These are phyloP conservation scores for Colletotrichum spinosum DNA, from an alignment of 2,329 filamentous ascomycete species.

Conservation along the genomic window DNA sequence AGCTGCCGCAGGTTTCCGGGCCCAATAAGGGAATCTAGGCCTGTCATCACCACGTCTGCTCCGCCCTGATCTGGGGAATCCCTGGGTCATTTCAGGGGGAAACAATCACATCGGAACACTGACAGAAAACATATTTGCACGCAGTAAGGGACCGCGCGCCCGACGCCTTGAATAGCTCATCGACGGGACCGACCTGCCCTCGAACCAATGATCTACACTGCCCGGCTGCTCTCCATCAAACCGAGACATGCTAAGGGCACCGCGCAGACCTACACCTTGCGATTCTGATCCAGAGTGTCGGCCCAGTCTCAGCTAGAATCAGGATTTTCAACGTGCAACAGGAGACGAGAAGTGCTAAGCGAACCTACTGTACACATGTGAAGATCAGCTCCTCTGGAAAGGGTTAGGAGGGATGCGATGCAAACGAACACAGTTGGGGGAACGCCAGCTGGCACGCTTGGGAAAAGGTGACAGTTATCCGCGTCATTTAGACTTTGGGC, in stretches of 20 bases:
- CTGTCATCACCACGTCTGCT: background rate
- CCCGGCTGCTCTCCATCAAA: slow-evolving; percentile 7
- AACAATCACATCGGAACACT: slow-evolving; percentile 11
- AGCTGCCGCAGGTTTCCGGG: background rate
- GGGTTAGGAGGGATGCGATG: no score
- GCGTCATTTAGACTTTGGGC: no score
- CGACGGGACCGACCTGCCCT: slow-evolving; percentile 9
- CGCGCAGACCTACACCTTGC: slow-evolving; percentile 13
- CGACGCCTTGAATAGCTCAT: slow-evolving; percentile 20
- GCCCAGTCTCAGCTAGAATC: slow-evolving; percentile 20
- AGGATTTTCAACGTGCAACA: slow-evolving; percentile 13
- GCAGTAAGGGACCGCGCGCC: background rate
- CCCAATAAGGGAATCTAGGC: background rate
- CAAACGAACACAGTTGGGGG: no score
- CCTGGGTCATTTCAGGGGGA: slow-evolving; percentile 4
- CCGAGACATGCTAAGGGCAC: slow-evolving; percentile 23
- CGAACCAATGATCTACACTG: slow-evolving; percentile 26
- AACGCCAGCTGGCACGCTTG: no score
- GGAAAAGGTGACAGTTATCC: no score
- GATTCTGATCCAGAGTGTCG: slow-evolving; percentile 17
- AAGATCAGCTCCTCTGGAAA: no score
- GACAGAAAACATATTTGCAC: background rate
- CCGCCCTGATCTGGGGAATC: slow-evolving; percentile 10
- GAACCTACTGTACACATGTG: no score
- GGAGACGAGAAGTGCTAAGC: slow-evolving; percentile 1